Evolutionary conservation across 495 filamentous ascomycete genomes (phyloP).

Genomic region (Neurospora sp.): DNA sequence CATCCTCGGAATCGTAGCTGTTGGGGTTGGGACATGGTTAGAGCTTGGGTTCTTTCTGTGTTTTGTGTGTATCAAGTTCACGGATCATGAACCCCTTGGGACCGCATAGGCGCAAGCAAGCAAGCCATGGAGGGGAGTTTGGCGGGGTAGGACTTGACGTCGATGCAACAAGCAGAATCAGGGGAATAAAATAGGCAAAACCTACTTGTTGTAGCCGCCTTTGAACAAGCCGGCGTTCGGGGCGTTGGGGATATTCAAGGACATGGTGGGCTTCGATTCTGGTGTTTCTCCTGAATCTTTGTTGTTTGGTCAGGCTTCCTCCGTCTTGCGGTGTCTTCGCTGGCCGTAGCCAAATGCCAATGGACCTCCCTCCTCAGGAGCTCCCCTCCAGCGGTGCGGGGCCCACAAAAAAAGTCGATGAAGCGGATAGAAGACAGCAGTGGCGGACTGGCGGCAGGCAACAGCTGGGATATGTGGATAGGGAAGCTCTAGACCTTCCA

Average conservation of each 20-base stretch:
- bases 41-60: constrained; percentile 9
- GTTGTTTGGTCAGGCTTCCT: constrained; percentile 4
- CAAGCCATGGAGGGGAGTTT: constrained; percentile 1
- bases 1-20: constrained; percentile 98
- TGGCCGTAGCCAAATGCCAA: neutral
- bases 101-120: neutral
- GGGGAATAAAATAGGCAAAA: neutral
- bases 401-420: constrained; percentile 28
- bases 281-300: neutral
- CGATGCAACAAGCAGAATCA: neutral
- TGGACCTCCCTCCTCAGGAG: constrained; percentile 12
- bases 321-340: constrained; percentile 1
- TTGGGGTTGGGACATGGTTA: constrained; percentile 8
- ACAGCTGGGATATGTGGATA: neutral
- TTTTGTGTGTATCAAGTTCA: constrained; percentile 2
- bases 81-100: neutral
- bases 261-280: constrained; percentile 52
- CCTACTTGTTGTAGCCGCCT: constrained; percentile 89
- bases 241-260: constrained; percentile 84
- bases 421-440: constrained; percentile 11
- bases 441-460: constrained; percentile 20
- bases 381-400: neutral
- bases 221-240: constrained; percentile 94
- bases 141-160: constrained; percentile 4
- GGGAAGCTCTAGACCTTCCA: neutral